phyloP scores from a whole-genome alignment of 441 rosid species.

The Adansonia rubrostipa region DNA sequence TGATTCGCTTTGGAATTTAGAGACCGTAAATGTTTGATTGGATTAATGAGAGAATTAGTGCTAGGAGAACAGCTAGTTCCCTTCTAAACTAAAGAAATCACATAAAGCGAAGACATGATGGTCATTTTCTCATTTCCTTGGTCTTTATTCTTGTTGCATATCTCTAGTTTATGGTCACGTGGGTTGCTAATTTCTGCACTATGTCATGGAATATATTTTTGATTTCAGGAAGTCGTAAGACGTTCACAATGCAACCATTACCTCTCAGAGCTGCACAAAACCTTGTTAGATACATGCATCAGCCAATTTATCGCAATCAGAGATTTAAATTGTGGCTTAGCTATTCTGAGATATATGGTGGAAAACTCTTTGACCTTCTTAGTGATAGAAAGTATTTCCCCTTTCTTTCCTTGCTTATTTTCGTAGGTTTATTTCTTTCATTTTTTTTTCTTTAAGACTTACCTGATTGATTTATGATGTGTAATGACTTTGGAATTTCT shows the following conservation, averaged over 20 bases:
- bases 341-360: slow-evolving; percentile 96
- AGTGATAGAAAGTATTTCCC: slow-evolving; percentile 73
- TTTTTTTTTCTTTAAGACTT: background rate
- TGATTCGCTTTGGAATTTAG: background rate
- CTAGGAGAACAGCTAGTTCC: background rate
- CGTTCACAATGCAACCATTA: slow-evolving; percentile 97
- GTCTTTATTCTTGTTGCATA: background rate
- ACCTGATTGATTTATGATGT: slow-evolving; percentile 19
- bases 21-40: background rate
- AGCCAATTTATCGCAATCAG: slow-evolving; percentile 86
- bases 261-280: slow-evolving; percentile 91
- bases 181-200: slow-evolving; percentile 4
- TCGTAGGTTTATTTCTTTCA: slow-evolving; percentile 9
- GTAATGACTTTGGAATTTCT: slow-evolving; percentile 13
- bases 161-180: background rate
- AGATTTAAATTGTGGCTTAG: slow-evolving; percentile 95
- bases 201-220: slow-evolving; percentile 16
- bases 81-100: background rate
- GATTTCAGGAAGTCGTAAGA: slow-evolving; percentile 93
- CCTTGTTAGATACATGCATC: slow-evolving; percentile 83
- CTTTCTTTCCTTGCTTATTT: slow-evolving; percentile 19
- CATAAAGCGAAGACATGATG: background rate
- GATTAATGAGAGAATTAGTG: background rate
- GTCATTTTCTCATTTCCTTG: slow-evolving; percentile 7
- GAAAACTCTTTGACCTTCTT: slow-evolving; percentile 94